Base-by-base conservation (phyloP, 2,329 filamentous ascomycete genomes). In the Cryphonectria radicalis region DNA sequence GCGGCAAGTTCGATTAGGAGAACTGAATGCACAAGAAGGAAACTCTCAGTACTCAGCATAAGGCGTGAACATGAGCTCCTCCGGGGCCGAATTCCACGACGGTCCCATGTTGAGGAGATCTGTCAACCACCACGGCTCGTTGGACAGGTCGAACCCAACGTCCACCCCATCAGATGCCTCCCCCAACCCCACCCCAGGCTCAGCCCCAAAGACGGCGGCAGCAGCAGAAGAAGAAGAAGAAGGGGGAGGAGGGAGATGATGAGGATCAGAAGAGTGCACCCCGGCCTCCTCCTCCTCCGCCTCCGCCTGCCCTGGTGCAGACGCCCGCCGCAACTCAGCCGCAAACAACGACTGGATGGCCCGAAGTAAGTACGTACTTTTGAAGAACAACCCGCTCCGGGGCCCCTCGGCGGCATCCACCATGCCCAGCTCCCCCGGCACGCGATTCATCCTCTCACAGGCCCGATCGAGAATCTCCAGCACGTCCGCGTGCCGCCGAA, bases 371-470 rank as follows among this genome's bases (percentile, higher is more conserved):
- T 66, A 37, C 8, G 68, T 32, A 22, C 74, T 74, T 69, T 77
- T 78, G 69, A 74, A 75, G 65, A 76, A 75, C 43, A 77, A 67
- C 11, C 76, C 74, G 8, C 67, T 70, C 25, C 73, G 68, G 10
- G 70, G 72, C 4, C 74, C 74, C 0, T 74, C 69, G 17, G 74
- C 69, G 14, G 74, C 73, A 57, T 77, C 74, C 0, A 75, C 67
- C 32, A 77, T 74, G 0, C 73, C 75, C 19, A 73, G 7, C 6
- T 63, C 59, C 4, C 2, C 43, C 17, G 74, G 70, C 40, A 77
- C 63, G n/a, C 59, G 53, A 4, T 70, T 66, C 13, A 76, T 60
- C 3, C 37, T 59, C 28, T 74, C 73, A 63, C 66, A 71, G 10
- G 68, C 37, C 2, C 64, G 72, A 62, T 78, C 77, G 0, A 78